These are phyloP conservation scores for Mangifera indica DNA, from an alignment of 345 rosid species.

Conservation along the genomic window DNA sequence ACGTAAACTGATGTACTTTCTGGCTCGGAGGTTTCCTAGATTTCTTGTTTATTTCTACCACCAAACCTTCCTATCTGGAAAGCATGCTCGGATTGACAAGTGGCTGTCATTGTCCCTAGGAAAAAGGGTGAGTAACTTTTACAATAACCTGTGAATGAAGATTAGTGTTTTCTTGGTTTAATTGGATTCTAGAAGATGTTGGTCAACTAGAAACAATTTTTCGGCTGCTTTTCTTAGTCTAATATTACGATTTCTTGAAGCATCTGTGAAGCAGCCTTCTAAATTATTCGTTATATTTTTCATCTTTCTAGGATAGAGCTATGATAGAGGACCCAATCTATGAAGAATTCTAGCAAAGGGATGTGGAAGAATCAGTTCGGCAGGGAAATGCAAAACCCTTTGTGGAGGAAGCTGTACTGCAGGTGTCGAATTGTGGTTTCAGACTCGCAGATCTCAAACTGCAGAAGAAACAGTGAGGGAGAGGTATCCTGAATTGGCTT, in stretches of 20 bases:
- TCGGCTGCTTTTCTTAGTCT: background rate
- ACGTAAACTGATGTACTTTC: slow-evolving; percentile 58
- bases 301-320: slow-evolving; percentile 53
- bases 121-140: slow-evolving; percentile 46
- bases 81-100: slow-evolving; percentile 59
- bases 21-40: slow-evolving; percentile 58
- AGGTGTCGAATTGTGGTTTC: slow-evolving; percentile 71
- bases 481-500: slow-evolving; percentile 45
- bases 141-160: background rate
- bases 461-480: slow-evolving; percentile 47
- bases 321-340: slow-evolving; percentile 64
- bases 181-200: background rate
- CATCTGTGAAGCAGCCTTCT: background rate
- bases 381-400: slow-evolving; percentile 62
- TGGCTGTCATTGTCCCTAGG: slow-evolving; percentile 63
- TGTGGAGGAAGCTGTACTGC: slow-evolving; percentile 61
- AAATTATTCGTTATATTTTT: background rate
- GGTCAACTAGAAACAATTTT: background rate
- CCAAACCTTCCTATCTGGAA: slow-evolving; percentile 59
- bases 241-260: background rate
- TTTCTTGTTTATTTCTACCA: slow-evolving; percentile 50
- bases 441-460: slow-evolving; percentile 57
- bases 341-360: slow-evolving; percentile 76
- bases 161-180: background rate
- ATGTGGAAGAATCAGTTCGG: slow-evolving; percentile 67